Conservation (phyloP, 441 rosid species). For the Pelargonium fulgidum region DNA sequence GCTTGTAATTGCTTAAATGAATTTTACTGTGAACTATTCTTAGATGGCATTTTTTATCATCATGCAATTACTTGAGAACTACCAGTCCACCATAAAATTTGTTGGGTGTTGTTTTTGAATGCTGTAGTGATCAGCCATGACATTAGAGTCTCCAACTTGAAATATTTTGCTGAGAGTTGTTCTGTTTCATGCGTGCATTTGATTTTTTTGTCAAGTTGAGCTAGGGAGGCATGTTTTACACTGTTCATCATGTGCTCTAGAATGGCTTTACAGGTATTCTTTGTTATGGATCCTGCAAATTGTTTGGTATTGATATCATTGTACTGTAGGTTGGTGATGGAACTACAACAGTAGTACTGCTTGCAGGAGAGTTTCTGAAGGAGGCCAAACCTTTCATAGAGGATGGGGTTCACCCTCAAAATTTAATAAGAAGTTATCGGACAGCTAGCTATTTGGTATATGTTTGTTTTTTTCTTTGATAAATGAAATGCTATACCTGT, state of each 20-base stretch:
- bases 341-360: slow-evolving; percentile 91
- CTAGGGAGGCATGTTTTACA: not conserved
- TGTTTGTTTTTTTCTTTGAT: not conserved
- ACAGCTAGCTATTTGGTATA: slow-evolving; percentile 64
- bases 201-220: not conserved
- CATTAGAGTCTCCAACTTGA: not conserved
- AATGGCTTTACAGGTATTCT: not conserved
- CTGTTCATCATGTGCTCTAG: not conserved
- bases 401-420: slow-evolving; percentile 94
- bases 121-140: not conserved
- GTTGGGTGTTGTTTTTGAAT: not conserved
- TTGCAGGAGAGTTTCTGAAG: slow-evolving; percentile 85
- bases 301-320: not conserved
- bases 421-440: slow-evolving; percentile 78
- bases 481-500: not conserved
- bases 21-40: not conserved
- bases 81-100: not conserved
- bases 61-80: not conserved
- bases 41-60: not conserved
- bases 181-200: not conserved
- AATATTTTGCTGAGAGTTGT: not conserved
- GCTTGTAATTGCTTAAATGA: not conserved
- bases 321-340: slow-evolving; percentile 84
- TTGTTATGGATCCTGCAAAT: not conserved
- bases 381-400: slow-evolving; percentile 96